Evolutionary conservation across 2,329 filamentous ascomycete species (phyloP), one percentile per base, ranked within the genome.

Genomic region (Phialemoniopsis sp.): DNA sequence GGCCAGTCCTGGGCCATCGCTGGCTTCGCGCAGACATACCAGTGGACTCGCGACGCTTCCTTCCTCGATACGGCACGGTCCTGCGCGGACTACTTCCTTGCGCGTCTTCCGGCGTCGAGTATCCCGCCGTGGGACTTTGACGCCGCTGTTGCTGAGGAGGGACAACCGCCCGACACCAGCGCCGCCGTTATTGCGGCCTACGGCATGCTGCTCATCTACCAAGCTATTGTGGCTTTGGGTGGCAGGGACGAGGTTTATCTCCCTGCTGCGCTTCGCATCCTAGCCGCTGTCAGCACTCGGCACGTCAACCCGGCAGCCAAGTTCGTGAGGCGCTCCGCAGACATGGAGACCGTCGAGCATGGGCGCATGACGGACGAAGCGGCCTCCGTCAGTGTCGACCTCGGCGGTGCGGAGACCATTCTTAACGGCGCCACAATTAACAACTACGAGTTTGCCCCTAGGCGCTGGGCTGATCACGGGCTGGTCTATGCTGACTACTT

Each of bases 71-170:
- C 70, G 3, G 63, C 72, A 0, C 52, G 58, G 4, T 47, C 52
- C 3, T 66, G 67, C 30, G 69, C 68, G 1, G 57, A 70, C 21
- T 70, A 68, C 41, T 76, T 76, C 43, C 46, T 74, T 4, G 34
- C 38, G 0, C 52, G 60, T 5, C 51, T 72, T 14, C 57, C 62
- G 1, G 52, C 54, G 3, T 59, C 58, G 13, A 49, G 57, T 1
- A 64, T 73, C 4, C 69, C 71, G 1, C 58, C 62, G 3, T 76
- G 70, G 72, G 72, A 76, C 39, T 75, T 74, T 33, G 58, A 64
- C 33, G 67, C 66, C 0, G 41, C 46, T 3, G 16, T 29, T n/a
- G n/a, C n/a, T 1, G 38, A 43, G n/a, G 16, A 46, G 12, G 45
- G 48, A 0, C 56, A 61, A 19, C 59, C 63, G 2, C 51, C 46